Conservation (phyloP, 176 grass and related monocot genomes). For the barley (Hordeum vulgare) region MorexV3_pseudomolecules_assembly NC_058522.1:536731741-536732240, state of each 20-base stretch:
- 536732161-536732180: too few relatives aligned
- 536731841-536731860: slow-evolving; percentile 6
- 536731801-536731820: background rate
- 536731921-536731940: background rate
- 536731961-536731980: background rate
- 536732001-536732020: background rate
- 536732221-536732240: too few relatives aligned
- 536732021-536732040: too few relatives aligned
- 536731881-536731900: slow-evolving; percentile 45
- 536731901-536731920: slow-evolving; percentile 23
- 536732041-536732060: too few relatives aligned
- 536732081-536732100: too few relatives aligned
- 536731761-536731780: background rate
- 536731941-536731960: background rate
- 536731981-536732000: background rate
- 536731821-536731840: background rate
- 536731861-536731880: slow-evolving; percentile 31
- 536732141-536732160: too few relatives aligned
- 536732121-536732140: too few relatives aligned
- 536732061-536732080: too few relatives aligned
- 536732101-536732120: too few relatives aligned
- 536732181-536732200: too few relatives aligned
- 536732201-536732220: too few relatives aligned
- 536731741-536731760: background rate
- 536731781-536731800: background rate